Base-by-base conservation (phyloP, 2,329 filamentous ascomycete genomes). In the Stenocarpella maydis region DNA sequence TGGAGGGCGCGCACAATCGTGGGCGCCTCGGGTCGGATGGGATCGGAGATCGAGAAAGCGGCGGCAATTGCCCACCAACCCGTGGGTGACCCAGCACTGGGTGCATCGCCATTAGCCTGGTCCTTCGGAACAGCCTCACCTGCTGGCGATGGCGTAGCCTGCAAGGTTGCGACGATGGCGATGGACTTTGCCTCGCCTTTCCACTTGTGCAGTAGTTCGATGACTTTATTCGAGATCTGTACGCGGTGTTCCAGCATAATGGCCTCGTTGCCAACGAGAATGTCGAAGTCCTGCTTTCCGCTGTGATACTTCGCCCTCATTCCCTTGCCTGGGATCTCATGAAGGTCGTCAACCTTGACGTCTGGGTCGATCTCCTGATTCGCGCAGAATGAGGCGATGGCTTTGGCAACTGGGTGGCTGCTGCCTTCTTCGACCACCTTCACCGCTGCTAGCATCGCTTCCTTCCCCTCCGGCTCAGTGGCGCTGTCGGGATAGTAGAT, bases 11-110 rank as follows among this genome's bases (percentile, higher is more conserved):
- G 79, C 69, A 97, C 86, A 21, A 95, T 89, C 9, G 82, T 76
- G 1, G 82, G 79, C 0, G 94, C 90, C 79, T 97, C 93, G 0
- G 88, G 86, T 2, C 95, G 91, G 72, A 97, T 87, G 1, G 93
- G 90, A 74, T 98, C 95, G 0, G 94, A 90, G 60, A 95, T 91
- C 55, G 93, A 90, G 73, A 97, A 90, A 14, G 90, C 85, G 0
- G 90, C 89, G 0, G 85, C 83, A 7, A 96, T 83, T 3, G 77
- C 76, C 82, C 86, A 90, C 50, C 58, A 63, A 37, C 7, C 21
- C n/a, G 58, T 37, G 43, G 54, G 3, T 5, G 37, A 2, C 19
- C 28, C 15, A 43, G 7, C 54, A 28, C 28, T 19, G 19, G 43
- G n/a, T 49, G 58, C 19, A 28, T 21, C 28, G 8, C 15, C 43